Conservation (phyloP, 805 yeast species). For the Kodamaea hsintzibuensis region DNA sequence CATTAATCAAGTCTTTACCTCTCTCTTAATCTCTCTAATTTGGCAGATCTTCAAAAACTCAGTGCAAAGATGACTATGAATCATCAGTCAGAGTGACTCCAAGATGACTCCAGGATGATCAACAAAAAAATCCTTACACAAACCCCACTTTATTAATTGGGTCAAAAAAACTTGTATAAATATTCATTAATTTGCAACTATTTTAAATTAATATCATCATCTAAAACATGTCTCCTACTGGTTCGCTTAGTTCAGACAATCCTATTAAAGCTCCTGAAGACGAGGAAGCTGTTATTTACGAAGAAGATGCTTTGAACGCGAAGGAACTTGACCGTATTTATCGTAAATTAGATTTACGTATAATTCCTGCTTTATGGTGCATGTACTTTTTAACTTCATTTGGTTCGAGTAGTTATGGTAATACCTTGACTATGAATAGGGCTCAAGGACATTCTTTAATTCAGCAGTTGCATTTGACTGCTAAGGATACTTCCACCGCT, state of each 20-base stretch:
- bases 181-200: background rate
- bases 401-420: constrained; percentile 76
- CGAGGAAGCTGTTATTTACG: constrained; percentile 10
- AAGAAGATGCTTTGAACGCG: background rate
- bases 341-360: constrained; percentile 63
- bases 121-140: background rate
- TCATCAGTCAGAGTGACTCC: background rate
- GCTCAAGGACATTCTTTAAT: constrained; percentile 60
- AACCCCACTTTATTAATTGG: background rate
- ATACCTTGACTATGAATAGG: constrained; percentile 76
- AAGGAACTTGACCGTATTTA: constrained; percentile 54
- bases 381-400: constrained; percentile 77
- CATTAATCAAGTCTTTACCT: no score
- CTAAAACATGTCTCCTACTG: background rate
- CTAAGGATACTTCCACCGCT: constrained; percentile 68
- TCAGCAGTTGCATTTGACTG: constrained; percentile 49
- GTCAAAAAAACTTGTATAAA: background rate
- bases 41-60: background rate
- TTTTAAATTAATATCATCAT: background rate
- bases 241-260: background rate
- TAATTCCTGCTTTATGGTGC: constrained; percentile 82
- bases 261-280: constrained; percentile 3
- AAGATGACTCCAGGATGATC: background rate
- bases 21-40: background rate
- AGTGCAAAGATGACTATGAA: background rate